phyloP scores from a whole-genome alignment of 371 early-diverging fungal genomes.

The Thermomucor indicae-seudaticae region DNA sequence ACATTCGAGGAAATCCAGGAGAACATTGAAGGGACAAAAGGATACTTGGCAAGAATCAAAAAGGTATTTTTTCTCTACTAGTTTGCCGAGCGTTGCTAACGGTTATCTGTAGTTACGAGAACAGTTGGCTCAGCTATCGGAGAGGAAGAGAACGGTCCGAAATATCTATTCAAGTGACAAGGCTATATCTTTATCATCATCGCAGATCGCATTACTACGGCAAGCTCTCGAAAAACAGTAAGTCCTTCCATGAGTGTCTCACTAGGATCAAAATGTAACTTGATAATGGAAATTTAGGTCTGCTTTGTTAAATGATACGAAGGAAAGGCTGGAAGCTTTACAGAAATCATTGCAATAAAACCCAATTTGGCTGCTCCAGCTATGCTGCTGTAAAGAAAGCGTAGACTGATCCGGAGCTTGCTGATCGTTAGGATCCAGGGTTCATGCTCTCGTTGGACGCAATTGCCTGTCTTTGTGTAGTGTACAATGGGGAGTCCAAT shows the following conservation, averaged over 20 bases:
- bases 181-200: neutral
- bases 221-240: neutral
- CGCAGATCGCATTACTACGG: neutral
- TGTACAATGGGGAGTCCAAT: too few relatives aligned
- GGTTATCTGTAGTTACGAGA: neutral
- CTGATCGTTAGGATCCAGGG: too few relatives aligned
- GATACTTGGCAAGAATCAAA: conserved; percentile 9
- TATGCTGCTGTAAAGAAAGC: too few relatives aligned
- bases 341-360: neutral
- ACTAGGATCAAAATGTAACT: neutral
- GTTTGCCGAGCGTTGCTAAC: neutral
- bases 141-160: neutral
- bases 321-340: neutral
- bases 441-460: too few relatives aligned
- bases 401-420: too few relatives aligned
- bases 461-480: too few relatives aligned
- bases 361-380: too few relatives aligned
- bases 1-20: conserved; percentile 12
- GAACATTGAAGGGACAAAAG: conserved; percentile 12
- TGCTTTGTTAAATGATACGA: neutral
- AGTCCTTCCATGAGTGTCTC: neutral
- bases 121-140: neutral
- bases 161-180: neutral
- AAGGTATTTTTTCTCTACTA: conserved; percentile 7
- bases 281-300: neutral